Evolutionary conservation across 2,329 filamentous ascomycete species (phyloP), one percentile per base, ranked within the genome.

Genomic region (Botryotinia narcissicola): DNA sequence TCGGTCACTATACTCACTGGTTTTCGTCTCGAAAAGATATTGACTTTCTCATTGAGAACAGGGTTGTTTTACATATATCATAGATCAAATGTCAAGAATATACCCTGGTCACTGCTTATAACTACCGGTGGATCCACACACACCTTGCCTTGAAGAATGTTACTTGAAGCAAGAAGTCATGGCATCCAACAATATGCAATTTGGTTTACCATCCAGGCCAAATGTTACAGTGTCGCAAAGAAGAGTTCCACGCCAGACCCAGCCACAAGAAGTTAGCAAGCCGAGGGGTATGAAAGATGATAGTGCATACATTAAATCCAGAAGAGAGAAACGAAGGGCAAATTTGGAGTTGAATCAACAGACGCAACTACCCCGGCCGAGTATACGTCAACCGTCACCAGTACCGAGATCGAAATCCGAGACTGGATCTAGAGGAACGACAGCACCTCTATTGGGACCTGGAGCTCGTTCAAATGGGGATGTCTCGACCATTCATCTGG

Each of bases 131-230:
- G 73, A 73, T 73, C 60, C 42, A 20, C 48, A 40, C 29, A 72
- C 51, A 69, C 51, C 40, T 68, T 61, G 51, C 59, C 71, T 60
- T 70, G 73, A 73, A 75, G 74, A 73, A 79, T 79, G 77, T 70
- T 68, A 63, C 75, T 64, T 71, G 75, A 77, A 73, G 69, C 74
- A 73, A 78, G 78, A 73, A 74, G 83, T 73, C 75, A 86, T 86
- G 85, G 83, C 84, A 80, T 83, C 84, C 78, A 80, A 82, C 72
- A 82, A 81, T 78, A 80, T 80, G 75, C 82, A 82, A 73, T 83
- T 82, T 76, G 83, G 84, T 73, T 80, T 84, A 68, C 83, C 83
- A 20, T 78, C 82, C 73, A 81, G 83, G 74, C 82, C 84, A 76
- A 80, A 80, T 54, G 83, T 85, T 66, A 79, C 81, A 69, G 76